Evolutionary conservation across 345 rosid genomes (phyloP).

Genomic region (Corchorus capsularis): DNA sequence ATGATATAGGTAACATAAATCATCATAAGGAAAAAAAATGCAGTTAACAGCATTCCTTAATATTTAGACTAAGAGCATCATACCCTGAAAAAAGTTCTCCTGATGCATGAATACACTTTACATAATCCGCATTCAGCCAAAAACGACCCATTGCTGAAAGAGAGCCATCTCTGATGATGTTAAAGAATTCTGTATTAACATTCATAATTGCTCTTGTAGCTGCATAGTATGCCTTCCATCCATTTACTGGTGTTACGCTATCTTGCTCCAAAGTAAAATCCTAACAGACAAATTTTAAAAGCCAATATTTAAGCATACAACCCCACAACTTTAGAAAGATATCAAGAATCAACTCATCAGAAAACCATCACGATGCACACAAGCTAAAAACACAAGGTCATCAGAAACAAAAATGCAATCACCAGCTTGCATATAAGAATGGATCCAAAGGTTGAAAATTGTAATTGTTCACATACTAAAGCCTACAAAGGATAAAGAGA

Average conservation of each 20-base stretch:
- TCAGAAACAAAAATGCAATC: neutral
- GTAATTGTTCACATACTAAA: neutral
- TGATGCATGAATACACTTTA: constrained; percentile 84
- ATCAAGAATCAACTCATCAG: neutral
- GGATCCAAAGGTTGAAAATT: neutral
- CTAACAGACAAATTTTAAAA: constrained; percentile 33
- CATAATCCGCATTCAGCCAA: constrained; percentile 93
- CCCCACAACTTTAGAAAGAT: constrained; percentile 3
- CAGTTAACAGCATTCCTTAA: neutral
- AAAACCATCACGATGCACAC: neutral
- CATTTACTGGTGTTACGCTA: constrained; percentile 72
- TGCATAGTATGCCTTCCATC: constrained; percentile 98
- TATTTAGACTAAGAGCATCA: constrained; percentile 10
- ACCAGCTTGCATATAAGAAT: neutral
- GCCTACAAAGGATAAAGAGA: neutral
- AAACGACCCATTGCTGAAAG: constrained; percentile 74
- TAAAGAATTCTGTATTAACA: constrained; percentile 80
- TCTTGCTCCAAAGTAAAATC: constrained; percentile 96
- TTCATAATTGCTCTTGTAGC: constrained; percentile 86
- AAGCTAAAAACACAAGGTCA: neutral
- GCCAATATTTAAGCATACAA: constrained; percentile 12
- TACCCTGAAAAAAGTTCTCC: constrained; percentile 95
- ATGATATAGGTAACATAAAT: neutral
- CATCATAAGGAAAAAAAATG: constrained; percentile 7
- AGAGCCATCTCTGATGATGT: constrained; percentile 75